Evolutionary conservation across 768 basidiomycete species (phyloP).

Genomic region (Pleurotus ostreatus): DNA sequence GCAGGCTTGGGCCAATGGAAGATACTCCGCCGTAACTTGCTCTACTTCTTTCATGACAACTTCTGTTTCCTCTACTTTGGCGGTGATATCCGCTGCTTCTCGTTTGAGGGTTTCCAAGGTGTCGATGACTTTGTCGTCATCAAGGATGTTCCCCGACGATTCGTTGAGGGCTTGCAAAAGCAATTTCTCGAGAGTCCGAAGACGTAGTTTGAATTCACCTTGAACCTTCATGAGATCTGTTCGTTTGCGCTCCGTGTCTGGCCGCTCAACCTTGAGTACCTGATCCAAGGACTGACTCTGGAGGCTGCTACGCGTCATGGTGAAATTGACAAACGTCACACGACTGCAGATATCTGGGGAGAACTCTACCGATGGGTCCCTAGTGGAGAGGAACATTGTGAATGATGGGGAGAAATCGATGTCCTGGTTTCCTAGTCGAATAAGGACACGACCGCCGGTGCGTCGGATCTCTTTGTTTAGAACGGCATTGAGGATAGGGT

Average conservation of each 20-base stretch:
- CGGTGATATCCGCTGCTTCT: slow-evolving; percentile 94
- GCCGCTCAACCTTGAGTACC: slow-evolving; percentile 94
- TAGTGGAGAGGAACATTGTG: slow-evolving; percentile 97
- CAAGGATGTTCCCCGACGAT: slow-evolving; percentile 93
- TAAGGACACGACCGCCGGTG: slow-evolving; percentile 95
- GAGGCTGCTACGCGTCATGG: slow-evolving; percentile 97
- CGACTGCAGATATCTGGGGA: slow-evolving; percentile 98
- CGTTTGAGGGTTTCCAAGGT: slow-evolving; percentile 94
- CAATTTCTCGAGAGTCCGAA: slow-evolving; percentile 89
- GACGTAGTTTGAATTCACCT: slow-evolving; percentile 92
- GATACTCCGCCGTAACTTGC: slow-evolving; percentile 90
- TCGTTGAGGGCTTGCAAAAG: slow-evolving; percentile 95
- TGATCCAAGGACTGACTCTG: slow-evolving; percentile 98
- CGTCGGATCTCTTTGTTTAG: slow-evolving; percentile 95
- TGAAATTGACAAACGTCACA: slow-evolving; percentile 94
- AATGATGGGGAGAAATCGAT: slow-evolving; percentile 99
- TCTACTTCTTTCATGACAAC: slow-evolving; percentile 95
- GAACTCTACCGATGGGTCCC: slow-evolving; percentile 97
- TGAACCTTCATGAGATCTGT: slow-evolving; percentile 98
- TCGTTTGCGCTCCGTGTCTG: slow-evolving; percentile 92
- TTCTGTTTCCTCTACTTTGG: slow-evolving; percentile 96
- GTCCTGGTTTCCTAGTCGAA: slow-evolving; percentile 94
- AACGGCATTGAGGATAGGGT: slow-evolving; percentile 96
- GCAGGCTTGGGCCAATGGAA: slow-evolving; percentile 93
- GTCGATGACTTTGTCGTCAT: slow-evolving; percentile 97